phyloP scores from a whole-genome alignment of 495 filamentous ascomycete species.

The Geopyxis carbonaria region DNA sequence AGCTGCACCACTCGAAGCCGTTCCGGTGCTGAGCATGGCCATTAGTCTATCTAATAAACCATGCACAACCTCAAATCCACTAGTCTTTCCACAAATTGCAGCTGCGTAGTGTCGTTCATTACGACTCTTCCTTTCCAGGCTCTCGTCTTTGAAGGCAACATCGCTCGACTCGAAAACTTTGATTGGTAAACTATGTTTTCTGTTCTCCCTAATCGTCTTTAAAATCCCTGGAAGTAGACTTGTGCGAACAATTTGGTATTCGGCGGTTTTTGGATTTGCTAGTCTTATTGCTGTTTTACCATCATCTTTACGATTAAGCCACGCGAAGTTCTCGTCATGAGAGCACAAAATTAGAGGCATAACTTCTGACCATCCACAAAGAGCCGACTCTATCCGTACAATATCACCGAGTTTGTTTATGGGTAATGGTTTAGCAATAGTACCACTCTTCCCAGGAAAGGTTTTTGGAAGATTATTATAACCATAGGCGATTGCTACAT shows the following conservation, averaged over 20 bases:
- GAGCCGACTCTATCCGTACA: conserved; percentile 71
- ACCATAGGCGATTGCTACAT: conserved; percentile 85
- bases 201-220: conserved; percentile 93
- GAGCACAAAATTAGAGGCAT: conserved; percentile 95
- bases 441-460: conserved; percentile 65
- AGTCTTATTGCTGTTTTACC: conserved; percentile 72
- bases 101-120: conserved; percentile 93
- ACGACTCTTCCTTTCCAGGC: conserved; percentile 59
- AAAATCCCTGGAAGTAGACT: conserved; percentile 74
- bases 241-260: conserved; percentile 94
- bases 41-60: conserved; percentile 82
- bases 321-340: conserved; percentile 95
- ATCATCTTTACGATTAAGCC: conserved; percentile 83
- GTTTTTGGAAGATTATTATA: conserved; percentile 83
- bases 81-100: conserved; percentile 88
- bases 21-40: conserved; percentile 74
- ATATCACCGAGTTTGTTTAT: conserved; percentile 94
- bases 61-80: conserved; percentile 91
- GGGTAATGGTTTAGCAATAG: conserved; percentile 68
- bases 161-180: conserved; percentile 88
- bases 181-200: conserved; percentile 71
- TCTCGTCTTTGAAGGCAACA: conserved; percentile 71
- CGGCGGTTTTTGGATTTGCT: conserved; percentile 85
- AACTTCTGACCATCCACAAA: conserved; percentile 92
- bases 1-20: conserved; percentile 37